These are phyloP conservation scores for Ustilago esculenta DNA, from an alignment of 1,284 basidiomycete genomes.

Conservation along the genomic window DNA sequence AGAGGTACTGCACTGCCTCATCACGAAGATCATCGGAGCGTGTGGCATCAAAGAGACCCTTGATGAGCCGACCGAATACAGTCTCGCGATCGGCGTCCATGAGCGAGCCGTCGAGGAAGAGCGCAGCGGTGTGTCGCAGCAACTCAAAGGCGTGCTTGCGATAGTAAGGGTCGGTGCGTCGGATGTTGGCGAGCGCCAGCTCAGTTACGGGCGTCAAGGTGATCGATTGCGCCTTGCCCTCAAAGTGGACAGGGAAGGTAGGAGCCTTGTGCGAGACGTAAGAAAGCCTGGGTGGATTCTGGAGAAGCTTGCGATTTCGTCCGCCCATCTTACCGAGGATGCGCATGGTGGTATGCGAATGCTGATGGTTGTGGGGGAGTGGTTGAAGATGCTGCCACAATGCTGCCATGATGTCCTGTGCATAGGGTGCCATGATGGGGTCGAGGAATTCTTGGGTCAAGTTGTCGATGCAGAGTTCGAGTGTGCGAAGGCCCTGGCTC, in stretches of 20 bases:
- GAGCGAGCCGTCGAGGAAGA: slow-evolving; percentile 76
- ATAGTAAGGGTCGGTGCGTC: slow-evolving; percentile 74
- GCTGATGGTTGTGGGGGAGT: slow-evolving; percentile 86
- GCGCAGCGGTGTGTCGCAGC: slow-evolving; percentile 78
- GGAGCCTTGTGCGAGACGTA: slow-evolving; percentile 69
- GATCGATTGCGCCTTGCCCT: slow-evolving; percentile 71
- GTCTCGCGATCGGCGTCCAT: slow-evolving; percentile 75
- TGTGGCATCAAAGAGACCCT: slow-evolving; percentile 80
- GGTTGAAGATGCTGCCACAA: slow-evolving; percentile 76
- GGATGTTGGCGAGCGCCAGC: slow-evolving; percentile 77
- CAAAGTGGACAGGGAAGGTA: slow-evolving; percentile 45
- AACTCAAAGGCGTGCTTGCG: slow-evolving; percentile 80
- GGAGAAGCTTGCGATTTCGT: slow-evolving; percentile 81
- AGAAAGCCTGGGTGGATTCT: slow-evolving; percentile 81
- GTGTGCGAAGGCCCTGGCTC: slow-evolving; percentile 92
- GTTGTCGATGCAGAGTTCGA: slow-evolving; percentile 99
- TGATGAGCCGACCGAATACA: slow-evolving; percentile 76
- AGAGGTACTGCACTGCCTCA: slow-evolving; percentile 76
- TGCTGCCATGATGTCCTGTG: slow-evolving; percentile 89
- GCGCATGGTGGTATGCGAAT: slow-evolving; percentile 93
- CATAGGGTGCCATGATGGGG: slow-evolving; percentile 84
- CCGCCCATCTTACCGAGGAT: slow-evolving; percentile 98
- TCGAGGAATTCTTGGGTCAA: slow-evolving; percentile 98
- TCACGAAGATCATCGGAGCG: slow-evolving; percentile 77
- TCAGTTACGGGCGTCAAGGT: slow-evolving; percentile 78